These are phyloP conservation scores for Skeletonema tropicum DNA, from an alignment of 108 stramenopile genomes.

Conservation along the genomic window DNA sequence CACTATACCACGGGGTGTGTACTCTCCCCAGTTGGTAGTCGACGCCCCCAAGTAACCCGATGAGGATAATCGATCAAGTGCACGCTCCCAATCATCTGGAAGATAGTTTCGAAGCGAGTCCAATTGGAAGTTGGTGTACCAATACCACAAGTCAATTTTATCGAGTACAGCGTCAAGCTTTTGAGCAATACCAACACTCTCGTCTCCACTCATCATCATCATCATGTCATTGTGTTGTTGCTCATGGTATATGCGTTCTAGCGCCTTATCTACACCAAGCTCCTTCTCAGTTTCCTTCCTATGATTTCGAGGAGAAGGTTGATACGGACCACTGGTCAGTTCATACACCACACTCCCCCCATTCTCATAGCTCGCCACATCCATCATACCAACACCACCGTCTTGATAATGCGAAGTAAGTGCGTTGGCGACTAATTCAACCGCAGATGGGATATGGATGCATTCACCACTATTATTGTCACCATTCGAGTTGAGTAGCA, in stretches of 20 bases:
- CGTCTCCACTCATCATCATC: neutral
- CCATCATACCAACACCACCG: slow-evolving; percentile 6
- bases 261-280: slow-evolving; percentile 1
- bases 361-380: slow-evolving; percentile 17
- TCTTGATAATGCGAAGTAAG: neutral
- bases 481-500: neutral
- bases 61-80: slow-evolving; percentile 21
- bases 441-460: slow-evolving; percentile 9
- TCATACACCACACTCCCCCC: slow-evolving; percentile 24
- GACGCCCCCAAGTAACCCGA: neutral
- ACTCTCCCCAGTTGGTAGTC: slow-evolving; percentile 16
- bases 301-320: slow-evolving; percentile 10
- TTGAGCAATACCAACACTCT: neutral
- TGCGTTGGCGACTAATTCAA: slow-evolving; percentile 19
- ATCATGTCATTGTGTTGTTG: slow-evolving; percentile 11
- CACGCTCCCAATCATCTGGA: slow-evolving; percentile 78
- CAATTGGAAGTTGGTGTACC: slow-evolving; percentile 27
- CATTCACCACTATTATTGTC: neutral
- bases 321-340: slow-evolving; percentile 20
- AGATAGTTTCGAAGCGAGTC: slow-evolving; percentile 52
- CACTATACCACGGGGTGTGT: slow-evolving; percentile 55
- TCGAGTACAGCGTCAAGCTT: neutral
- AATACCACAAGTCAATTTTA: slow-evolving; percentile 14
- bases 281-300: neutral
- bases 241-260: slow-evolving; percentile 19